These are phyloP conservation scores for Ramaria sp. DNA, from an alignment of 768 basidiomycete genomes.

Conservation along the genomic window DNA sequence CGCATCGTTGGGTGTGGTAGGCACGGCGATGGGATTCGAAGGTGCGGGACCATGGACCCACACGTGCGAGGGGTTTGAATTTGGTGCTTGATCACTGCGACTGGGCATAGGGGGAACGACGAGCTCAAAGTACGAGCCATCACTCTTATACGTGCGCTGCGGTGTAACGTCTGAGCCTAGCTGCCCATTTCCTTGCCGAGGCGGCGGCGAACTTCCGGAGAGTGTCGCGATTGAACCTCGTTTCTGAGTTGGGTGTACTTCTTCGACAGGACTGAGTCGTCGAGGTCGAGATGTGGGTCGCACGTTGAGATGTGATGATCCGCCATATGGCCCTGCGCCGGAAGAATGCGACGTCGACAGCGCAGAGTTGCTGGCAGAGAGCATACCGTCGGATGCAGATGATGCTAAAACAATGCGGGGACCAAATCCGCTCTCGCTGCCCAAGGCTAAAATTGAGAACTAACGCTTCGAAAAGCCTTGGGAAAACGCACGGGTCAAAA, in stretches of 20 bases:
- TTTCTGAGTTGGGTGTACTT: slow-evolving; percentile 25
- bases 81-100: not conserved
- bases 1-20: slow-evolving; percentile 14
- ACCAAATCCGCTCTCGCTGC: not conserved
- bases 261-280: slow-evolving; percentile 55
- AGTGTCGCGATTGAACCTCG: not conserved
- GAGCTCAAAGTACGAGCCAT: slow-evolving; percentile 45
- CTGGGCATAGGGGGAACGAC: slow-evolving; percentile 27
- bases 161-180: slow-evolving; percentile 13
- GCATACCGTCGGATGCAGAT: slow-evolving; percentile 17
- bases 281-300: slow-evolving; percentile 28
- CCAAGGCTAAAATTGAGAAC: not conserved
- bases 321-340: slow-evolving; percentile 16
- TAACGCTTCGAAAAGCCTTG: not conserved
- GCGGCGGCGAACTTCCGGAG: not conserved
- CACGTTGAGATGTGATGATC: slow-evolving; percentile 35
- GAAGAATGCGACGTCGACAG: slow-evolving; percentile 49
- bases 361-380: slow-evolving; percentile 39
- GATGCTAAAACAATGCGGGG: slow-evolving; percentile 3
- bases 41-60: not conserved
- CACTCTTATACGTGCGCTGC: slow-evolving; percentile 20
- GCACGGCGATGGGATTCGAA: slow-evolving; percentile 12
- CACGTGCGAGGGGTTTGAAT: not conserved
- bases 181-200: not conserved
- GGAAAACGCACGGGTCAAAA: slow-evolving; percentile 10